Conservation (phyloP, 2,329 filamentous ascomycete species). For the Emmonsia crescens region DNA sequence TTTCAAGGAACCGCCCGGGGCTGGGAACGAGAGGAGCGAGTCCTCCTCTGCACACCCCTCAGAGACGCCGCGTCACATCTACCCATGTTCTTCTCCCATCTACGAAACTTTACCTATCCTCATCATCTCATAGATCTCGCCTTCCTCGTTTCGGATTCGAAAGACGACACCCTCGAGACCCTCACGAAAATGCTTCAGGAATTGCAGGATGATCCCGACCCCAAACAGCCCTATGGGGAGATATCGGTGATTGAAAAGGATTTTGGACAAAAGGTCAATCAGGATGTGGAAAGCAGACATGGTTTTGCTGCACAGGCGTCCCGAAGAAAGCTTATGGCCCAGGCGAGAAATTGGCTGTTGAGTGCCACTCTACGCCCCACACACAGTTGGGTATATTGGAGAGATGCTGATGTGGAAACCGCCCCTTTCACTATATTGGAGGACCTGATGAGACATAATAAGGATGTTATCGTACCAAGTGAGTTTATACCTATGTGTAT, state of each 20-base stretch:
- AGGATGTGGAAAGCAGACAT: constrained; percentile 94
- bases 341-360: constrained; percentile 92
- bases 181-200: constrained; percentile 65
- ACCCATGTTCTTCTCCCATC: constrained; percentile 96
- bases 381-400: constrained; percentile 99
- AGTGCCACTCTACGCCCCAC: constrained; percentile 87
- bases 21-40: constrained; percentile 93
- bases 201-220: constrained; percentile 69
- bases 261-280: constrained; percentile 94
- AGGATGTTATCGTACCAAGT: constrained; percentile 98
- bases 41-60: constrained; percentile 86
- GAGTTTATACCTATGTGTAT: constrained; percentile 36
- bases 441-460: constrained; percentile 97
- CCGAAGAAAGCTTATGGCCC: constrained; percentile 91
- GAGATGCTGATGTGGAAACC: constrained; percentile 96
- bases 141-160: constrained; percentile 94
- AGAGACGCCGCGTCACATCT: constrained; percentile 87
- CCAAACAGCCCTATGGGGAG: constrained; percentile 78
- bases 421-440: constrained; percentile 94
- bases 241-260: constrained; percentile 98
- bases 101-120: constrained; percentile 92
- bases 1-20: constrained; percentile 84
- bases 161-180: constrained; percentile 72
- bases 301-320: constrained; percentile 94
- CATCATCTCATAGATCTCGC: constrained; percentile 93